phyloP scores from a whole-genome alignment of 345 rosid genomes.

The Iberis pinnata region DNA sequence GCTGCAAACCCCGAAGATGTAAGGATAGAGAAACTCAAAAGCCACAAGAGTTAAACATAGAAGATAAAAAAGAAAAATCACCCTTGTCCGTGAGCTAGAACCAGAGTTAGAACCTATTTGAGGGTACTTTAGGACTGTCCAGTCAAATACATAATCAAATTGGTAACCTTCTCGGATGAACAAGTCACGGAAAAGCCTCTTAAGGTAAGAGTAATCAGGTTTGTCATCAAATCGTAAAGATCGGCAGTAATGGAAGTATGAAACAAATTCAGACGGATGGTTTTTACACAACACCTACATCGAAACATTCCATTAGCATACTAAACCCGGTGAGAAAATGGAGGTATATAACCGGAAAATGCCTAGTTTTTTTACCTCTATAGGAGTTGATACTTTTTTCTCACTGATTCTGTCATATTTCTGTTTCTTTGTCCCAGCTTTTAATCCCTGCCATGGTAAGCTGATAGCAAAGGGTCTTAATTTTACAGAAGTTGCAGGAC shows the following conservation, averaged over 20 bases:
- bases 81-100: slow-evolving; percentile 54
- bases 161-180: slow-evolving; percentile 81
- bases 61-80: slow-evolving; percentile 7
- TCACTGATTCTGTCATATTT: slow-evolving; percentile 76
- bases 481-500: slow-evolving; percentile 10
- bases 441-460: slow-evolving; percentile 81
- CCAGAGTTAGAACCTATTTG: slow-evolving; percentile 57
- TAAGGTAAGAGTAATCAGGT: slow-evolving; percentile 79
- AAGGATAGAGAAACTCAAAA: not conserved
- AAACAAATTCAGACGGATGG: slow-evolving; percentile 60
- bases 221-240: slow-evolving; percentile 71
- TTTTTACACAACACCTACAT: slow-evolving; percentile 62
- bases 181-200: slow-evolving; percentile 75
- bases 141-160: slow-evolving; percentile 70
- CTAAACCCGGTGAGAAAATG: not conserved
- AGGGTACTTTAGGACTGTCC: slow-evolving; percentile 70
- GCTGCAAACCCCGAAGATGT: slow-evolving; percentile 19
- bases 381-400: slow-evolving; percentile 69
- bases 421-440: slow-evolving; percentile 79
- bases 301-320: not conserved
- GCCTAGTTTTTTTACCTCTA: slow-evolving; percentile 40
- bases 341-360: not conserved
- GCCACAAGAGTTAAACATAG: too few relatives aligned
- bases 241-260: slow-evolving; percentile 70
- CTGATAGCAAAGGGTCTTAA: slow-evolving; percentile 28